Conservation (phyloP, 306 rosid genomes). For the Canavalia gladiata region DNA sequence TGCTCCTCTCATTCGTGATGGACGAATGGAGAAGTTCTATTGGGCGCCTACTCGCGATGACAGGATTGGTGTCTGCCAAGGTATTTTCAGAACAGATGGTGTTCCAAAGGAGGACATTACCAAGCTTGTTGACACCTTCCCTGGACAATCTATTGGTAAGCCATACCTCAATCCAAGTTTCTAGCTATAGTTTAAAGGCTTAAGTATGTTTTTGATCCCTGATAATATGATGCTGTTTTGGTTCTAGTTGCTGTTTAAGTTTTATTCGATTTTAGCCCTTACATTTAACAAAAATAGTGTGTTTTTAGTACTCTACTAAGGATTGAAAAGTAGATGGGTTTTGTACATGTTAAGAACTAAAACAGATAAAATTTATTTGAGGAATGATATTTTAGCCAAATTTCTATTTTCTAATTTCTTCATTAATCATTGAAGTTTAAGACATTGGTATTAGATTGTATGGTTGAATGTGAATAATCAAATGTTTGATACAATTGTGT, state of each 20-base stretch:
- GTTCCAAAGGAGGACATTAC: constrained; percentile 59
- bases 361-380: too few species aligned
- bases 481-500: constrained; percentile 22
- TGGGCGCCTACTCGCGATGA: constrained; percentile 88
- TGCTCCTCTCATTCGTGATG: constrained; percentile 87
- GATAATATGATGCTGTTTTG: not conserved
- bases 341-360: too few species aligned
- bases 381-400: not conserved
- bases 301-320: not conserved
- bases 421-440: not conserved
- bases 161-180: not conserved
- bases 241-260: not conserved
- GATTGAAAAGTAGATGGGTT: too few species aligned
- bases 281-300: not conserved
- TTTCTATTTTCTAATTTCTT: not conserved
- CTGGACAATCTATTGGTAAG: constrained; percentile 81
- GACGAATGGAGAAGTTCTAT: constrained; percentile 86
- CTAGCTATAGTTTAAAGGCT: not conserved
- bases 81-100: constrained; percentile 65
- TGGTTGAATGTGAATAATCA: not conserved
- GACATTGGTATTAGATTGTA: not conserved
- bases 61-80: constrained; percentile 73
- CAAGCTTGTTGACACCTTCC: constrained; percentile 79
- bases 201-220: not conserved
- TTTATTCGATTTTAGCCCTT: not conserved